Conservation (phyloP, 345 rosid genomes). For the Linum tenue region DNA sequence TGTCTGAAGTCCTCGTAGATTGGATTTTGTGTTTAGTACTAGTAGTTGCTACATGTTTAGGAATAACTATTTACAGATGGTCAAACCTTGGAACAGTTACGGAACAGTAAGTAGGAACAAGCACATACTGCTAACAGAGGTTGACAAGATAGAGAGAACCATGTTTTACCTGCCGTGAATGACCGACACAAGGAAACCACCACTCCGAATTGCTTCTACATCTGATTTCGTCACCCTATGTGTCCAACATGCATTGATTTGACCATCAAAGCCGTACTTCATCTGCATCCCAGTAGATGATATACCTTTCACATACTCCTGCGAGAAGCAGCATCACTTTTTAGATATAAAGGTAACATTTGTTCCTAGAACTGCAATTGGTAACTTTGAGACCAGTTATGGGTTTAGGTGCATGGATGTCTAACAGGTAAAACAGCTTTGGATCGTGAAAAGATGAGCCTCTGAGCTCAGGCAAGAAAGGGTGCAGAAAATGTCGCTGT, state of each 20-base stretch:
- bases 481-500: neutral
- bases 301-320: slow-evolving; percentile 94
- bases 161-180: slow-evolving; percentile 82
- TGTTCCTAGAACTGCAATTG: neutral
- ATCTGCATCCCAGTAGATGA: slow-evolving; percentile 92
- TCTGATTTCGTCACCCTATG: slow-evolving; percentile 63
- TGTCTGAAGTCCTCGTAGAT: no score
- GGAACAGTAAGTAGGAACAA: neutral
- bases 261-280: slow-evolving; percentile 77
- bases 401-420: neutral
- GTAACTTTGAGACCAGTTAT: neutral
- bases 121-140: neutral
- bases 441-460: neutral
- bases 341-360: slow-evolving; percentile 1
- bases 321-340: slow-evolving; percentile 12
- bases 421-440: neutral
- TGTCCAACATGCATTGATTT: slow-evolving; percentile 89
- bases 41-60: no score
- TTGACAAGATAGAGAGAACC: neutral
- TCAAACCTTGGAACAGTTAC: neutral
- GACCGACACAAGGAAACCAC: slow-evolving; percentile 79
- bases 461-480: neutral
- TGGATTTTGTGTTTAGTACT: no score
- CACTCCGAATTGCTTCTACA: slow-evolving; percentile 52
- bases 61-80: no score